Percentiles rank a stretch among this genome's conserved stretches.
phyloP scores from a whole-genome alignment of 805 yeast genomes.

The Pachysolen tannophilus region DNA sequence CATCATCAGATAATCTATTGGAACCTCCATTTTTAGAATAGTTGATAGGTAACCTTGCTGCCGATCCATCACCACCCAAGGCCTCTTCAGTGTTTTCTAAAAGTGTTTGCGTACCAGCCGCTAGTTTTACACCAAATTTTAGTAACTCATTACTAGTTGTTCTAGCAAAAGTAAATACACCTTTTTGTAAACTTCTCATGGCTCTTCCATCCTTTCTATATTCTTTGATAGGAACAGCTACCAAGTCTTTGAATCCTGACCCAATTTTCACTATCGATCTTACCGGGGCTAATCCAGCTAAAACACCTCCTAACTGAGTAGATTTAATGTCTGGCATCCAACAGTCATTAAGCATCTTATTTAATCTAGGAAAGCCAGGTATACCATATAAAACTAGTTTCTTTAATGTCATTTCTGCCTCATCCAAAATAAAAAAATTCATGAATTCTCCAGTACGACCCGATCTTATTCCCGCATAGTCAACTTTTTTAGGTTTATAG shows the following conservation, averaged over 20 bases:
- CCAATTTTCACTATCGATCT: constrained; percentile 72
- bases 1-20: constrained; percentile 2
- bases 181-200: constrained; percentile 64
- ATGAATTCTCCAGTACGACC: constrained; percentile 83
- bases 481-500: constrained; percentile 86
- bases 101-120: constrained; percentile 80
- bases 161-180: constrained; percentile 64
- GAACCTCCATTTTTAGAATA: constrained; percentile 6
- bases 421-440: constrained; percentile 85
- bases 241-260: constrained; percentile 64
- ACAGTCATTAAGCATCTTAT: constrained; percentile 45
- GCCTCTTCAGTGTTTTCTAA: constrained; percentile 75
- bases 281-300: constrained; percentile 81
- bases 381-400: constrained; percentile 65
- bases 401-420: constrained; percentile 62
- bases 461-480: constrained; percentile 75
- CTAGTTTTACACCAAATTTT: constrained; percentile 75
- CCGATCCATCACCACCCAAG: constrained; percentile 66
- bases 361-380: constrained; percentile 60
- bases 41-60: constrained; percentile 28
- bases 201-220: constrained; percentile 67
- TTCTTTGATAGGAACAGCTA: constrained; percentile 67
- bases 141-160: constrained; percentile 76
- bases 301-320: constrained; percentile 73
- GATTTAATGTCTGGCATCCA: constrained; percentile 87